Conservation (phyloP, 176 grass and related monocot genomes). For the Triticum turgidum region DNA sequence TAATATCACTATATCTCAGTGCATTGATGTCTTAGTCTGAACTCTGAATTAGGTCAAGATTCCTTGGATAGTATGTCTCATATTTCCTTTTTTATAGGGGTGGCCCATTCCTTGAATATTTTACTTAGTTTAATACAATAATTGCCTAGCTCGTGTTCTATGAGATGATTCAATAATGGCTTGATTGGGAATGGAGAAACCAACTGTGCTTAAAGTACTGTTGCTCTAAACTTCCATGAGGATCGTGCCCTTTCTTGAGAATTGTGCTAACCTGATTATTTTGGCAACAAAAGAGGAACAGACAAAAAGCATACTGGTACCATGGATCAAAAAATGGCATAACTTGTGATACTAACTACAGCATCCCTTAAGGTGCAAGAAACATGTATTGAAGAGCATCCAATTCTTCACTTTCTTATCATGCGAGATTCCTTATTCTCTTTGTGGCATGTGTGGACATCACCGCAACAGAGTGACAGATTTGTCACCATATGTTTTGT, state of each 20-base stretch:
- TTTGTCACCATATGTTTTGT: conserved; percentile 2
- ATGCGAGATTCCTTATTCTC: conserved; percentile 25
- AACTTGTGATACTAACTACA: conserved; percentile 24
- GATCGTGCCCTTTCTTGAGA: conserved; percentile 31
- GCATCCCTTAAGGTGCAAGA: conserved; percentile 35
- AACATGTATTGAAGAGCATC: conserved; percentile 27
- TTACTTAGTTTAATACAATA: conserved; percentile 13
- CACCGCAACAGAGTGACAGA: background rate
- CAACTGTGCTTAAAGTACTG: conserved; percentile 8
- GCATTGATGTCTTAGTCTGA: conserved; percentile 14
- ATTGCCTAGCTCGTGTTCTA: background rate
- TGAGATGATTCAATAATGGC: conserved; percentile 32
- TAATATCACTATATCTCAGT: conserved; percentile 4
- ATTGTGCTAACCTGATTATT: conserved; percentile 7
- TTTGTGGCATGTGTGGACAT: conserved; percentile 18
- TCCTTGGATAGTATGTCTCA: conserved; percentile 5
- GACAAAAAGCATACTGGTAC: conserved; percentile 43
- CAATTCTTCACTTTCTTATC: conserved; percentile 34
- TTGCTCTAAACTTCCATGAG: conserved; percentile 15
- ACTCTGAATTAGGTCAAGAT: conserved; percentile 12
- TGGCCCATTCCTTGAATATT: background rate
- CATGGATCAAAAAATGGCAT: conserved; percentile 17
- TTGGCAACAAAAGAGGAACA: conserved; percentile 35
- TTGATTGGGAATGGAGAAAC: conserved; percentile 29
- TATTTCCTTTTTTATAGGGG: background rate